A percentile compares a stretch with the other conserved stretches of the same genome.
Conservation (phyloP, 371 early-diverging fungal genomes). For the Apophysomyces elegans region DNA sequence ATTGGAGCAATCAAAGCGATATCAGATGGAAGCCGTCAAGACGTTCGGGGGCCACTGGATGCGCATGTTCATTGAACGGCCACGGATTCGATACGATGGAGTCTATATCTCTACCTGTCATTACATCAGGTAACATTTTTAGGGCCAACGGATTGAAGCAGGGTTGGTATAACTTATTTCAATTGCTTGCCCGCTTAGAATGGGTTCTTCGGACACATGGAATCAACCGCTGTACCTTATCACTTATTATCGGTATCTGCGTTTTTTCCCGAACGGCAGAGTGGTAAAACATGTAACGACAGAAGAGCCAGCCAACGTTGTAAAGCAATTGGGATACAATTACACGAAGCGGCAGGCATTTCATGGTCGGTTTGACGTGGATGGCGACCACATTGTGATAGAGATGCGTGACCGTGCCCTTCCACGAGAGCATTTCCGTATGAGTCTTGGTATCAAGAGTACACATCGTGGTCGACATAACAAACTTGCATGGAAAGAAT, state of each 20-base stretch:
- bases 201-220: constrained; percentile 55
- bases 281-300: constrained; percentile 56
- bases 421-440: constrained; percentile 45
- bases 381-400: constrained; percentile 28
- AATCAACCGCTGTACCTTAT: constrained; percentile 70
- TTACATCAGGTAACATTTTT: constrained; percentile 53
- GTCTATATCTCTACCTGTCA: constrained; percentile 69
- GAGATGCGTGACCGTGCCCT: constrained; percentile 39
- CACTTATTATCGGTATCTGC: constrained; percentile 72
- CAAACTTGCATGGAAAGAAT: constrained; percentile 66
- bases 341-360: constrained; percentile 48
- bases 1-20: constrained; percentile 22
- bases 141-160: background rate
- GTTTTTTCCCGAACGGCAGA: constrained; percentile 65
- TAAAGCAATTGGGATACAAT: constrained; percentile 31
- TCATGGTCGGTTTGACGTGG: constrained; percentile 45
- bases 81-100: constrained; percentile 71
- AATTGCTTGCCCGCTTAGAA: constrained; percentile 23
- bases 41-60: constrained; percentile 45
- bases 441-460: constrained; percentile 50
- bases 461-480: constrained; percentile 68
- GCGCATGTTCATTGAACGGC: constrained; percentile 65
- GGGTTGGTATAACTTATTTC: background rate
- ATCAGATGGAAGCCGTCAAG: constrained; percentile 29
- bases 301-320: constrained; percentile 56